Percentiles rank a stretch among this genome's conserved stretches.
Conservation (phyloP, 1,284 basidiomycete species). For the Laetiporus sulphureus region DNA sequence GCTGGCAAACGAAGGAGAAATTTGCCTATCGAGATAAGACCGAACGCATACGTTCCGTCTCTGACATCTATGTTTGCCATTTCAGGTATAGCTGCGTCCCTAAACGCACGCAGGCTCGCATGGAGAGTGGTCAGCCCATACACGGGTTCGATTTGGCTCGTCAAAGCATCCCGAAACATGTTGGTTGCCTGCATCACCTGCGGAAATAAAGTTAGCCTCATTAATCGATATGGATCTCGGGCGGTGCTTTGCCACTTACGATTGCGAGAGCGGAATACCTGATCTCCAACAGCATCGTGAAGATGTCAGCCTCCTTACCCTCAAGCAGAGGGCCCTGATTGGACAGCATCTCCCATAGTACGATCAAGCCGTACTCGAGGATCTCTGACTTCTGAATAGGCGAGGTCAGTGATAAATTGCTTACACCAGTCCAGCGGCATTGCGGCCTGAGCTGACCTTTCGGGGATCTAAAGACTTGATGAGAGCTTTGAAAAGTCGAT, state of each 20-base stretch:
- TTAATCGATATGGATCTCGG: conserved; percentile 6
- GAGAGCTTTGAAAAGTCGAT: conserved; percentile 56
- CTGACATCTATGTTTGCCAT: conserved; percentile 43
- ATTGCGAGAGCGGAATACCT: conserved; percentile 64
- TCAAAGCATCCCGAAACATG: conserved; percentile 67
- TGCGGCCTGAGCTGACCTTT: conserved; percentile 37
- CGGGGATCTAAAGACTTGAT: conserved; percentile 50
- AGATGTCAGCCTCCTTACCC: conserved; percentile 66
- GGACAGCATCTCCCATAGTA: conserved; percentile 71
- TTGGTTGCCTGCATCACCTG: conserved; percentile 77
- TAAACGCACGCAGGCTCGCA: conserved; percentile 58
- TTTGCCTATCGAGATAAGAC: conserved; percentile 72
- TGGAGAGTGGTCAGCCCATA: conserved; percentile 80
- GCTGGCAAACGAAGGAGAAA: conserved; percentile 72
- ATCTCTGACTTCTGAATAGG: conserved; percentile 46
- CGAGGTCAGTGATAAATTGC: conserved; percentile 13
- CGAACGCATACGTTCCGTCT: conserved; percentile 68
- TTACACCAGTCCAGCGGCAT: conserved; percentile 12
- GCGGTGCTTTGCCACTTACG: conserved; percentile 34
- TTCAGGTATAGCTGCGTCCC: conserved; percentile 39
- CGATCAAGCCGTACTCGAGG: conserved; percentile 67
- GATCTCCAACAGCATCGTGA: conserved; percentile 53
- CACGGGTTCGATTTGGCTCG: conserved; percentile 67
- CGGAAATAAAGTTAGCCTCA: conserved; percentile 10
- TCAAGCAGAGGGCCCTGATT: conserved; percentile 62